Evolutionary conservation across 2,329 filamentous ascomycete genomes (phyloP).

Genomic region (Sclerotinia spermophila): DNA sequence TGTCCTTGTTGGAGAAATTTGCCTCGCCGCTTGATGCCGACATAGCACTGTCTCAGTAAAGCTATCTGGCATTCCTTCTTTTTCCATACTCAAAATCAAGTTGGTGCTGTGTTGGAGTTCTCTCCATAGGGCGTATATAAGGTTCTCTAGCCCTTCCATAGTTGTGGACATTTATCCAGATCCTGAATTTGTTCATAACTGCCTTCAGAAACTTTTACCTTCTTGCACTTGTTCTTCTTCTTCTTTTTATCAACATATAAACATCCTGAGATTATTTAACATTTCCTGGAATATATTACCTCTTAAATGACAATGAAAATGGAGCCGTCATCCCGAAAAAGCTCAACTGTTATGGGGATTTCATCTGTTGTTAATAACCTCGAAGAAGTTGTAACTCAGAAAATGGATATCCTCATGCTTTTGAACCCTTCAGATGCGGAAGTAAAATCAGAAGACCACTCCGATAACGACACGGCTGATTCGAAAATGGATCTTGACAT

Average conservation of each 20-base stretch:
- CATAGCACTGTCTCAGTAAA: constrained; percentile 1
- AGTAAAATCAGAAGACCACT: background rate
- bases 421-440: background rate
- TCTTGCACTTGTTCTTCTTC: background rate
- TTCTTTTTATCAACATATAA: background rate
- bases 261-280: background rate
- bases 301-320: background rate
- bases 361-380: constrained; percentile 2
- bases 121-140: constrained; percentile 4
- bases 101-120: constrained; percentile 10
- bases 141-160: background rate
- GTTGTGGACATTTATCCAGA: background rate
- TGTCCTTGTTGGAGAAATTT: constrained; percentile 14
- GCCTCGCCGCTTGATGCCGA: constrained; percentile 14
- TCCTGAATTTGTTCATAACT: background rate
- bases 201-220: background rate
- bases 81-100: background rate
- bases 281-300: background rate
- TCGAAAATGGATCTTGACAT: background rate
- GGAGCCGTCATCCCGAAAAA: background rate
- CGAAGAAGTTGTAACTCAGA: background rate
- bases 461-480: background rate
- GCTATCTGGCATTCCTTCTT: constrained; percentile 9
- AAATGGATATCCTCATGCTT: constrained; percentile 10
- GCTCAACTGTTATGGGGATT: constrained; percentile 12